Evolutionary conservation across 176 grass and related monocot genomes (phyloP), one percentile per base, ranked within the genome.

Genomic region (Carex cristatella): DNA sequence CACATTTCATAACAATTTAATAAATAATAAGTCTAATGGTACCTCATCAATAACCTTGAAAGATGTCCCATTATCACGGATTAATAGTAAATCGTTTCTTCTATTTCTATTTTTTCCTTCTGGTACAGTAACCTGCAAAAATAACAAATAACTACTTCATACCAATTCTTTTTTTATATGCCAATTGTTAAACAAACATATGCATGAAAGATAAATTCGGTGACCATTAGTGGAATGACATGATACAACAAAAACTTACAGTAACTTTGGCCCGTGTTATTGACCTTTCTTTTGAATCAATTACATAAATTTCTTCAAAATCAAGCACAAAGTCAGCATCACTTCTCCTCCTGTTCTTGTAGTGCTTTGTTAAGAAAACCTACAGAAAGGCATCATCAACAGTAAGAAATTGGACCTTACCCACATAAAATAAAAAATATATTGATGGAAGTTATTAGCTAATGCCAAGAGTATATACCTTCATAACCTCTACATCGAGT

Each of bases 251-350:
- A 78, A 74, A 71, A 79, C 85, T 87, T 95, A 98, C 95, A 92
- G 89, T 71, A 86, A 98, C 93, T 93, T 92, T 92, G 5, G 91
- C 89, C 85, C 95, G 89, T 83, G 93, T 92, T 57, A 94, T 95
- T 62, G 93, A 95, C 84, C 89, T 94, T 90, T 93, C 86, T 92
- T 94, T 93, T 6, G 93, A 98, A 69, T 95, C 89, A 31, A 98
- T 98, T n/a, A 89, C 93, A 90, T 98, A 98, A 67, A 92, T 94
- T 89, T 98, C 93, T 85, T 98, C 95, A 88, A 98, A 95, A 90
- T 98, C 95, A 86, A 95, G 95, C 42, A 94, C 92, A 69, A 98
- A 98, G 27, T 93, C 93, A 14, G 68, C 63, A 62, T 94, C 93
- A 72, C 87, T 84, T 67, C 81, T 79, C 19, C 95, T 81, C 81